These are phyloP conservation scores for Suhomyces prunicola DNA, from an alignment of 805 yeast species.

Conservation along the genomic window DNA sequence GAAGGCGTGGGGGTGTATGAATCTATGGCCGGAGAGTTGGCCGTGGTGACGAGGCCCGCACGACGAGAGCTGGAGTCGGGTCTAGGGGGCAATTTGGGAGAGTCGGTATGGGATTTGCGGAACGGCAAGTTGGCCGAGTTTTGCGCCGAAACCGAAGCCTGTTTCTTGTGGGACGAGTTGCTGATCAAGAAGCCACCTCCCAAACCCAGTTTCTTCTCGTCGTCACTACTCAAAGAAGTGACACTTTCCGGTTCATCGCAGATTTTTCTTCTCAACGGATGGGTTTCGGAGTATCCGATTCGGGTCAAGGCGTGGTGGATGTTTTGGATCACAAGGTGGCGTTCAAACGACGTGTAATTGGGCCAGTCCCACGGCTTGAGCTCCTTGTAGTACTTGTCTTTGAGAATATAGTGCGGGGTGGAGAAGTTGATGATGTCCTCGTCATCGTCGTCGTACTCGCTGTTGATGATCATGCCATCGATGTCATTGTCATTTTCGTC, in stretches of 20 bases:
- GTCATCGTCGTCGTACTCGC: constrained; percentile 9
- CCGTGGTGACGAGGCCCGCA: constrained; percentile 5
- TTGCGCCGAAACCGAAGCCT: neutral
- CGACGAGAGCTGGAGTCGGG: constrained; percentile 3
- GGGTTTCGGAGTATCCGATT: constrained; percentile 41
- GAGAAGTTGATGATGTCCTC: constrained; percentile 1
- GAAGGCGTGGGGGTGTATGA: neutral
- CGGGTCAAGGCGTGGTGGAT: constrained; percentile 38
- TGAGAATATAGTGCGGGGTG: constrained; percentile 22
- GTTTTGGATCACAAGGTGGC: constrained; percentile 30
- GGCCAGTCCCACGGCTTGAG: constrained; percentile 38
- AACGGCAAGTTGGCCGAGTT: constrained; percentile 3
- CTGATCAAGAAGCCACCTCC: constrained; percentile 24
- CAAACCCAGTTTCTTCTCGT: constrained; percentile 28
- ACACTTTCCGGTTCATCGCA: constrained; percentile 3
- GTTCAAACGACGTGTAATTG: constrained; percentile 28
- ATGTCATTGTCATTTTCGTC: constrained; percentile 8
- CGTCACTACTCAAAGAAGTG: constrained; percentile 5
- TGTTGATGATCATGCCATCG: constrained; percentile 8
- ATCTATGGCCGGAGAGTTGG: constrained; percentile 13
- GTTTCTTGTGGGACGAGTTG: constrained; percentile 11
- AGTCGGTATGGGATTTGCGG: constrained; percentile 19
- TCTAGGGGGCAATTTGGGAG: constrained; percentile 14
- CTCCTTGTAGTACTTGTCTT: constrained; percentile 42
- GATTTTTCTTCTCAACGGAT: constrained; percentile 39